These are phyloP conservation scores for Mycena rebaudengoi DNA, from an alignment of 768 basidiomycete genomes.

Conservation along the genomic window DNA sequence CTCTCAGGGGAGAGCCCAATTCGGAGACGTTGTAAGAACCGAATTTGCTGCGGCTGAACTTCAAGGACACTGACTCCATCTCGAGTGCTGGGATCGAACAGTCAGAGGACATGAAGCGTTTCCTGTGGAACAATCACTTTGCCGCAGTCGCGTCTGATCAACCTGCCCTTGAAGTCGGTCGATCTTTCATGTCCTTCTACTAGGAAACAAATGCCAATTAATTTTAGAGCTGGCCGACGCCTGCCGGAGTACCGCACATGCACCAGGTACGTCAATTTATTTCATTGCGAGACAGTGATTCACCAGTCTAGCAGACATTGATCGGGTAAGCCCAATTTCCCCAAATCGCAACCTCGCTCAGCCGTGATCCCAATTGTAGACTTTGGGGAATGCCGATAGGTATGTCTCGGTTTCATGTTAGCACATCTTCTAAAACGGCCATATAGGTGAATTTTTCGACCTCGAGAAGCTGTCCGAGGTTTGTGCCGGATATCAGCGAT, in stretches of 20 bases:
- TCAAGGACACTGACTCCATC: background rate
- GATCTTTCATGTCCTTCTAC: too few species aligned
- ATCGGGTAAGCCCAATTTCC: slow-evolving; percentile 56
- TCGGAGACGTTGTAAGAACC: slow-evolving; percentile 61
- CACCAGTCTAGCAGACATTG: slow-evolving; percentile 54
- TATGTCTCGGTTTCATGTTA: slow-evolving; percentile 33
- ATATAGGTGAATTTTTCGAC: slow-evolving; percentile 74
- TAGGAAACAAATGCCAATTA: too few species aligned
- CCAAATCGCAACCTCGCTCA: background rate
- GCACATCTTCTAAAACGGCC: background rate
- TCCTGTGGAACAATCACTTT: slow-evolving; percentile 82
- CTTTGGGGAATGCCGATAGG: slow-evolving; percentile 82
- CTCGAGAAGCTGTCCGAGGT: slow-evolving; percentile 66
- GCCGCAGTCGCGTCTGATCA: slow-evolving; percentile 76
- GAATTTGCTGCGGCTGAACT: slow-evolving; percentile 1
- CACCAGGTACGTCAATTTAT: slow-evolving; percentile 59
- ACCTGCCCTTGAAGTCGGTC: slow-evolving; percentile 66
- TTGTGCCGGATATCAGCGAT: slow-evolving; percentile 66
- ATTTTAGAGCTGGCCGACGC: slow-evolving; percentile 63
- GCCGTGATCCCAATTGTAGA: too few species aligned
- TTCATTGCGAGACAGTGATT: background rate
- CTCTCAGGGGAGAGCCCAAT: slow-evolving; percentile 48
- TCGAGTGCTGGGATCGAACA: slow-evolving; percentile 65
- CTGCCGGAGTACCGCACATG: slow-evolving; percentile 52
- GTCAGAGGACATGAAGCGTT: slow-evolving; percentile 74